Base-by-base conservation (phyloP, 2,329 filamentous ascomycete species). In the Aspergillus pseudonomiae region DNA sequence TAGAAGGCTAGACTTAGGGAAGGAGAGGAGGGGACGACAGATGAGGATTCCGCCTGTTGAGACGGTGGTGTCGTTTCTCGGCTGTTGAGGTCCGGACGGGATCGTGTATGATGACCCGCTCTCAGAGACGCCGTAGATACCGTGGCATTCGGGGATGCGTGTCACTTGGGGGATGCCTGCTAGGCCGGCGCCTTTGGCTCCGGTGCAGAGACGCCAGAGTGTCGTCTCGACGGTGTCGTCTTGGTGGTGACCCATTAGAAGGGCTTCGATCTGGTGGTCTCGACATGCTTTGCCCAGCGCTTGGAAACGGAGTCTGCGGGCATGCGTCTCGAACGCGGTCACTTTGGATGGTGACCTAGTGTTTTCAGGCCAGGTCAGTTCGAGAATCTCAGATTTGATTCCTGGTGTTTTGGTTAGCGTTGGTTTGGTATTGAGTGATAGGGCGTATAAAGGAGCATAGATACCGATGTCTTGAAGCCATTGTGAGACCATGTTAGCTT, bases 161-260 rank as follows among this genome's bases (percentile, higher is more conserved):
- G 85, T 83, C 21, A 85, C 81, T 3, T 81, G 70, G 11, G 83
- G 84, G 70, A 96, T 95, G 4, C 91, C 93, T 19, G 84, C 81
- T 34, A 97, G 80, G 0, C 92, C 93, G n/a, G 85, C 81, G n/a
- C 86, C 86, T 2, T 85, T 81, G 70, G 92, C 90, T 0, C 89
- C 88, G 3, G 83, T 82, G 10, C 89, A 78, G 41, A 98, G 77
- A 48, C 95, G 86, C 88, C 93, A 91, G 56, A 98, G 79, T 4
- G 96, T 84, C 0, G 94, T 97, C 79, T 99, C 95, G 61, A 93
- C 91, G 73, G 95, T 92, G 72, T 99, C 95, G 72, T 97, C 94
- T 65, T 86, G 83, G 75, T 99, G 95, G 74, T 99, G 95, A 4
- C 90, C 95, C 32, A 96, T 81, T 45, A 97, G 84, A 1, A 98